These are phyloP conservation scores for Teunomyces lycoperdinae DNA, from an alignment of 805 yeast genomes.

Conservation along the genomic window DNA sequence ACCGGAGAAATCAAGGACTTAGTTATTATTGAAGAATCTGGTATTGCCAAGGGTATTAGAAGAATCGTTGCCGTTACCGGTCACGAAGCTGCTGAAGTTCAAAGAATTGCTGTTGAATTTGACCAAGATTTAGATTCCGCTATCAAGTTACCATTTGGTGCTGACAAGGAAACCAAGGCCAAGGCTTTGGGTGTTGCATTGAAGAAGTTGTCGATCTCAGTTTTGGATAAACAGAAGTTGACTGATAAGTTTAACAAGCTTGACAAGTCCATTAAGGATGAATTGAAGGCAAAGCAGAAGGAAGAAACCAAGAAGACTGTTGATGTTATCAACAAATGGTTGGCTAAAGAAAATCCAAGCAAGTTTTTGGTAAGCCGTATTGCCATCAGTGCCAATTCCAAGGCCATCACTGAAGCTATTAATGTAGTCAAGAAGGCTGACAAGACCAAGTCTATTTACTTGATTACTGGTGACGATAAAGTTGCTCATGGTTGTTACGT, in stretches of 20 bases:
- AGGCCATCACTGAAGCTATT: constrained; percentile 91
- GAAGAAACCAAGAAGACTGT: constrained; percentile 79
- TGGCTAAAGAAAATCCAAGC: constrained; percentile 47
- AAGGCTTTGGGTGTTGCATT: constrained; percentile 83
- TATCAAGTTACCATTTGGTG: constrained; percentile 64
- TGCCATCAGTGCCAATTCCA: constrained; percentile 76
- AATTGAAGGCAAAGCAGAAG: constrained; percentile 82
- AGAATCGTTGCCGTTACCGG: constrained; percentile 98
- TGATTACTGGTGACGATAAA: constrained; percentile 74
- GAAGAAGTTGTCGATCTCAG: constrained; percentile 79
- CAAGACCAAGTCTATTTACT: constrained; percentile 71
- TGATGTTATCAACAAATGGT: constrained; percentile 72
- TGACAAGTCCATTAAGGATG: constrained; percentile 87
- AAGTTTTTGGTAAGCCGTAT: constrained; percentile 65
- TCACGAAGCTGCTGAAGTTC: constrained; percentile 84
- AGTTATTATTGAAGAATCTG: constrained; percentile 88
- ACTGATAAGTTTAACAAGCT: constrained; percentile 71
- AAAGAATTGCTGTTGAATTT: constrained; percentile 76
- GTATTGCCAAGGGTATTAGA: constrained; percentile 98
- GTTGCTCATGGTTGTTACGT: constrained; percentile 96
- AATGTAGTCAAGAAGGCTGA: constrained; percentile 74
- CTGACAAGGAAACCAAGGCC: constrained; percentile 73
- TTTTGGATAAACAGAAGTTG: constrained; percentile 72
- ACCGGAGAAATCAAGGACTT: constrained; percentile 92
- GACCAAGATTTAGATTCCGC: constrained; percentile 57